A percentile compares a stretch with the other conserved stretches of the same genome.
These are phyloP conservation scores for Globisporangium rhizosaccharum DNA, from an alignment of 352 stramenopile genomes.

Conservation along the genomic window DNA sequence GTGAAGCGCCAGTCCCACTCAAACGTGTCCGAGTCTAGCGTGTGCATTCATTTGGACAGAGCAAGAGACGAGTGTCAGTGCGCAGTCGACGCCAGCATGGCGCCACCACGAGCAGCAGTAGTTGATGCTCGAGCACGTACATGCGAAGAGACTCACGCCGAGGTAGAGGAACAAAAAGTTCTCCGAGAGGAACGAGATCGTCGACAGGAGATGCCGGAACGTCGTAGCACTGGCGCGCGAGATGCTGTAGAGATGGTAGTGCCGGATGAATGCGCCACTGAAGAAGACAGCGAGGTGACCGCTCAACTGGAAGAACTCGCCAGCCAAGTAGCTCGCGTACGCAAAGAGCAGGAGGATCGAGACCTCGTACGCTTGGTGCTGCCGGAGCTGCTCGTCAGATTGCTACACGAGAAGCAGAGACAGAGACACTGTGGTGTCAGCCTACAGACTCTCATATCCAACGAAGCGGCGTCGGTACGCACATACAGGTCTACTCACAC, in stretches of 20 bases:
- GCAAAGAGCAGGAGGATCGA: slow-evolving; percentile 63
- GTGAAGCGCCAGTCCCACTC: slow-evolving; percentile 69
- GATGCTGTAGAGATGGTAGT: slow-evolving; percentile 75
- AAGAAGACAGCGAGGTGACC: slow-evolving; percentile 92
- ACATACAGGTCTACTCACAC: slow-evolving; percentile 1
- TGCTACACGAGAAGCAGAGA: neutral
- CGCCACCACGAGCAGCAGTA: neutral
- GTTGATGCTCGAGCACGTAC: neutral
- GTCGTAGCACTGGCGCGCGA: slow-evolving; percentile 45
- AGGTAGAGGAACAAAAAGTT: slow-evolving; percentile 77
- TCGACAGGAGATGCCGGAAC: slow-evolving; percentile 59
- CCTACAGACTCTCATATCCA: too few species aligned
- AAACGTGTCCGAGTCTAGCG: slow-evolving; percentile 32
- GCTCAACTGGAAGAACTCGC: slow-evolving; percentile 59
- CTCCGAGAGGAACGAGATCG: slow-evolving; percentile 58
- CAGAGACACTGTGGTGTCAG: too few species aligned
- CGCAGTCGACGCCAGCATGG: too few species aligned
- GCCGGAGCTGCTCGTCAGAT: slow-evolving; percentile 1
- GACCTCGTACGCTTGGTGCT: slow-evolving; percentile 54
- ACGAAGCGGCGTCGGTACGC: too few species aligned
- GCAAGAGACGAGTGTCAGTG: too few species aligned
- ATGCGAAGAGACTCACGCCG: slow-evolving; percentile 66
- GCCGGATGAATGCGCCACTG: slow-evolving; percentile 70
- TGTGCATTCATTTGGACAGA: neutral
- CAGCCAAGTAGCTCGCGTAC: slow-evolving; percentile 70